Evolutionary conservation across 2,329 filamentous ascomycete species (phyloP), one percentile per base, ranked within the genome.

Genomic region (Monilinia polystroma): DNA sequence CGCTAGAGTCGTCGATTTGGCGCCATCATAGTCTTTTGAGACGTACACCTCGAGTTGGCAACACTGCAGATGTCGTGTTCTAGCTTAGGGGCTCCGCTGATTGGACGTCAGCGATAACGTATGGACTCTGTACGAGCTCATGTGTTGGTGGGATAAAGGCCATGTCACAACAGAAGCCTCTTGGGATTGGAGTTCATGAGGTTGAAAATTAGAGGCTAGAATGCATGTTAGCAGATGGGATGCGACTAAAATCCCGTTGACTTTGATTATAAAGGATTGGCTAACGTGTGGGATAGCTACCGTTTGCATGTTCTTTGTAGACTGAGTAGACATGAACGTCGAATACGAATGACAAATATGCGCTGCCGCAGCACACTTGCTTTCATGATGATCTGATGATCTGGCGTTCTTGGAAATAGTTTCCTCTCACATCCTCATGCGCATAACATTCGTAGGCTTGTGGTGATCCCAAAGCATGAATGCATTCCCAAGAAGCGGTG

Each of bases 401-500:
- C 29, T 4, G 5, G 14, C 29, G 10, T 38, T 35, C 5, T 18
- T 26, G 14, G 32, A 51, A 51, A 51, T 20, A 4, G 4, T 51
- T 38, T 38, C n/a, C 14, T 26, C 58, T 60, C 58, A 51, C 58
- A 45, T 51, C 45, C 58, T 38, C 29, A 18, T 7, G 8, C 16
- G n/a, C 29, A 60, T 60, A 29, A 6, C 20, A 26, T 60, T 45
- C 11, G 32, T 60, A 38, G n/a, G 18, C n/a, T 38, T 38, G 14
- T 51, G 45, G 12, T 10, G 20, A 35, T 49, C 38, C 8, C 12
- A 49, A 16, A 60, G n/a, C 49, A 41, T 60, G 45, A 51, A 60
- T 51, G 32, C 32, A 32, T 12, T 6, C 49, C 26, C 45, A 60
- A 60, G 29, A 51, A 38, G 58, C 58, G 58, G 58, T 60, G 45